A percentile compares a stretch with the other conserved stretches of the same genome.
phyloP scores from a whole-genome alignment of 2,329 filamentous ascomycete genomes.

The Botrytis porri region DNA sequence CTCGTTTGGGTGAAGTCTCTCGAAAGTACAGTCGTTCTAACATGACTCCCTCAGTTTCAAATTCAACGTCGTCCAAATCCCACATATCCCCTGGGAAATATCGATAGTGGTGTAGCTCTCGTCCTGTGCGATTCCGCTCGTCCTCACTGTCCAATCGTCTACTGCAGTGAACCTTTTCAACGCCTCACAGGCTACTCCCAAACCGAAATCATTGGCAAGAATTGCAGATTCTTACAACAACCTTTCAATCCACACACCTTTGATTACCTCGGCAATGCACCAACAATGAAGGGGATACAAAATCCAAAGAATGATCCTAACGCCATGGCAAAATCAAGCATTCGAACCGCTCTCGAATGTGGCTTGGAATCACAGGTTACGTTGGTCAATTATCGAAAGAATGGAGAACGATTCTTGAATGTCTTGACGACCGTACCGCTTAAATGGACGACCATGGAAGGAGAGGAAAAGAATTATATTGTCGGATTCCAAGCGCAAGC shows the following conservation, averaged over 20 bases:
- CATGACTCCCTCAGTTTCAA: slow-evolving; percentile 24
- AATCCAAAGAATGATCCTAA: slow-evolving; percentile 53
- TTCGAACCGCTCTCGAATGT: slow-evolving; percentile 74
- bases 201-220: slow-evolving; percentile 81
- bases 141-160: slow-evolving; percentile 87
- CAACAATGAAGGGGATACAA: slow-evolving; percentile 57
- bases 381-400: slow-evolving; percentile 89
- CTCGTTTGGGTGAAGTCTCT: neutral
- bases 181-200: slow-evolving; percentile 85
- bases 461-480: slow-evolving; percentile 25
- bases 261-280: neutral
- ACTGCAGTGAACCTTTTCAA: slow-evolving; percentile 92
- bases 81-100: slow-evolving; percentile 81
- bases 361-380: slow-evolving; percentile 80
- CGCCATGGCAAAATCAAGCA: slow-evolving; percentile 72
- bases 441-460: slow-evolving; percentile 56
- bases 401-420: slow-evolving; percentile 90
- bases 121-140: slow-evolving; percentile 89
- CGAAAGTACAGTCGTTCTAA: neutral
- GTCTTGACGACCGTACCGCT: slow-evolving; percentile 92
- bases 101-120: slow-evolving; percentile 91
- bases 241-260: slow-evolving; percentile 56
- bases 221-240: slow-evolving; percentile 89
- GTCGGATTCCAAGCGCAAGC: slow-evolving; percentile 31
- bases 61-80: slow-evolving; percentile 80